Evolutionary conservation across 768 basidiomycete genomes (phyloP).

Genomic region (Pisolithus albus): DNA sequence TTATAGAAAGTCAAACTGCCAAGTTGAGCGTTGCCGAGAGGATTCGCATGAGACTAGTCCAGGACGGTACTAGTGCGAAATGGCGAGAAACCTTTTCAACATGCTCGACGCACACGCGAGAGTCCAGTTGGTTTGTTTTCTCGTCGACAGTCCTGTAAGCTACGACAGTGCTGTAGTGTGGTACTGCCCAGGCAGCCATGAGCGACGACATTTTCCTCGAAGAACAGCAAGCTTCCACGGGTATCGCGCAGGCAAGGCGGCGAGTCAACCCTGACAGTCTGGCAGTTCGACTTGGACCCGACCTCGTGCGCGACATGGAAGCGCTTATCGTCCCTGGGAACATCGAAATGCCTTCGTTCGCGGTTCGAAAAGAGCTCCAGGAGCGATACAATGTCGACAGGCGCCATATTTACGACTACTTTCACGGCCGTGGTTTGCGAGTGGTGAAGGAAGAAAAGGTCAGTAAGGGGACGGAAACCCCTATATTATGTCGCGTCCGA

Average conservation of each 20-base stretch:
- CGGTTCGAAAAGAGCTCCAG: constrained; percentile 63
- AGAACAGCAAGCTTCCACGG: not conserved
- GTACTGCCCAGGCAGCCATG: no score
- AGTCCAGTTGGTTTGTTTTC: no score
- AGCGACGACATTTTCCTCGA: no score
- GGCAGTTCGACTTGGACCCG: constrained; percentile 58
- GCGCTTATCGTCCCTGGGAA: constrained; percentile 62
- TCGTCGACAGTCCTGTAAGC: no score
- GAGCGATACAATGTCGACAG: constrained; percentile 64
- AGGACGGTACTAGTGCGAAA: no score
- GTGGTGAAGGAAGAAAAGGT: constrained; percentile 57
- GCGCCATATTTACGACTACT: constrained; percentile 74
- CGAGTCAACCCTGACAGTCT: constrained; percentile 64
- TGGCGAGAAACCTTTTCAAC: no score
- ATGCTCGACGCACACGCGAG: no score
- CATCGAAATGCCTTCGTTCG: constrained; percentile 68
- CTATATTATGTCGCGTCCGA: no score
- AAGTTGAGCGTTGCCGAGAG: no score
- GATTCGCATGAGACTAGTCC: no score
- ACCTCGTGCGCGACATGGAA: constrained; percentile 66
- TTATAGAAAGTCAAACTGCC: not conserved
- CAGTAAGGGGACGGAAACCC: not conserved
- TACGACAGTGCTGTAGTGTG: no score
- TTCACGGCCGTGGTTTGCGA: constrained; percentile 56
- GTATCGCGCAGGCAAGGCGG: constrained; percentile 27